phyloP scores from a whole-genome alignment of 805 yeast genomes.

The Wickerhamomyces pijperi region DNA sequence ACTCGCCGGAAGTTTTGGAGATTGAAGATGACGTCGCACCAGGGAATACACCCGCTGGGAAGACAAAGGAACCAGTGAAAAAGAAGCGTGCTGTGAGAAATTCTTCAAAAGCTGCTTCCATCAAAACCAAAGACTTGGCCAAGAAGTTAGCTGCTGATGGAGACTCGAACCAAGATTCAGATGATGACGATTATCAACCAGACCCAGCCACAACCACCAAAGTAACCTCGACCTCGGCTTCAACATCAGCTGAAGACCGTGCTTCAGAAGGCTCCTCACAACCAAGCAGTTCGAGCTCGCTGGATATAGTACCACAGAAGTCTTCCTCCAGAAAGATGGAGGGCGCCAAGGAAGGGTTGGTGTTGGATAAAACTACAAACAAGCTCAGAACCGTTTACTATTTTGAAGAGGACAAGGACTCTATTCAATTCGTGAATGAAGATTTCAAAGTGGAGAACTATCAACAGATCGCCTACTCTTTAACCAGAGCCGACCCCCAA shows the following conservation, averaged over 20 bases:
- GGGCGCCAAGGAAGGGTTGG: conserved; percentile 6
- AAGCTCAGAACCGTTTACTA: conserved; percentile 4
- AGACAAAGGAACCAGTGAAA: no score
- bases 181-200: conserved; percentile 2
- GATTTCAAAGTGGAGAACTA: conserved; percentile 3
- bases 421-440: conserved; percentile 15
- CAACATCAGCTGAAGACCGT: no score
- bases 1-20: no score
- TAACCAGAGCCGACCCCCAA: conserved; percentile 26
- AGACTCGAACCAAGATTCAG: conserved; percentile 4
- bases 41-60: no score
- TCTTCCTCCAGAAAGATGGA: conserved; percentile 3
- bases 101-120: background rate
- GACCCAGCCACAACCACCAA: background rate
- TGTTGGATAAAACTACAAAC: conserved; percentile 1
- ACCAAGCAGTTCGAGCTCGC: no score
- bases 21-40: no score
- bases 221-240: no score
- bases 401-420: conserved; percentile 1
- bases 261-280: no score
- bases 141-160: conserved; percentile 1
- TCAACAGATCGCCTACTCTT: conserved; percentile 26
- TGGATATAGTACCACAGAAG: background rate
- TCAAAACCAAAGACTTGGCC: background rate
- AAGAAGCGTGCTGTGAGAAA: no score